Conservation (phyloP, 2,329 filamentous ascomycete genomes). For the Leptographium flavum region DNA sequence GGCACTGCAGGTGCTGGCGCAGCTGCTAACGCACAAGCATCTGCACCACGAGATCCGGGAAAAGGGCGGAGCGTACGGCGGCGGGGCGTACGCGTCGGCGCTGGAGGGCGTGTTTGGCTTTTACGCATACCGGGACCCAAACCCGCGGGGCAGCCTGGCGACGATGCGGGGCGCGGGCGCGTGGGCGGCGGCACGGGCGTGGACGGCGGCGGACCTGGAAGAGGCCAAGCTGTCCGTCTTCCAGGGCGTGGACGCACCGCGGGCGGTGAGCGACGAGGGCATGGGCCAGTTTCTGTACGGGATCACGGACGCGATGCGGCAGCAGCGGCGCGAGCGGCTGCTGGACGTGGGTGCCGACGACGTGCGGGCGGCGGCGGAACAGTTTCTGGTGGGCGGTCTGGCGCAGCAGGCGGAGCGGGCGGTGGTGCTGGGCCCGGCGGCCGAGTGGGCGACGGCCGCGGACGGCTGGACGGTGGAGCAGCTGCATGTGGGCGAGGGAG, state of each 20-base stretch:
- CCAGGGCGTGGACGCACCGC: conserved; percentile 78
- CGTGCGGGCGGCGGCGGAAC: conserved; percentile 67
- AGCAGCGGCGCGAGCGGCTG: conserved; percentile 66
- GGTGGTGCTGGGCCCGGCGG: conserved; percentile 71
- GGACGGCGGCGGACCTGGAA: conserved; percentile 75
- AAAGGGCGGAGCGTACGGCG: conserved; percentile 93
- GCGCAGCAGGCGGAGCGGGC: conserved; percentile 45
- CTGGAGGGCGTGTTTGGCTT: conserved; percentile 82
- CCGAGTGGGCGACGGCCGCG: conserved; percentile 52
- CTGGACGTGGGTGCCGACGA: conserved; percentile 74
- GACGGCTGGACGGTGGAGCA: conserved; percentile 61
- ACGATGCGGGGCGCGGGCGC: conserved; percentile 72
- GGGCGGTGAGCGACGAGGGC: conserved; percentile 75
- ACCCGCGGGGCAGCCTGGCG: conserved; percentile 73
- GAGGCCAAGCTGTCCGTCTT: conserved; percentile 95
- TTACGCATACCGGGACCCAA: conserved; percentile 94
- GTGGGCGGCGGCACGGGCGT: conserved; percentile 67
- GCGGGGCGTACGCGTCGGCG: conserved; percentile 68
- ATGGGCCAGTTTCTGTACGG: conserved; percentile 75
- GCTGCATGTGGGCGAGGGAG: conserved; percentile 46
- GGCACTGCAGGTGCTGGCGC: conserved; percentile 73
- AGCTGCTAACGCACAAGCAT: conserved; percentile 90
- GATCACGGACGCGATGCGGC: conserved; percentile 78
- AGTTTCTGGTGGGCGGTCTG: conserved; percentile 59
- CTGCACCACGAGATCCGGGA: conserved; percentile 95